Base-by-base conservation (phyloP, 441 rosid species). In the Euphorbia celastroides region DNA sequence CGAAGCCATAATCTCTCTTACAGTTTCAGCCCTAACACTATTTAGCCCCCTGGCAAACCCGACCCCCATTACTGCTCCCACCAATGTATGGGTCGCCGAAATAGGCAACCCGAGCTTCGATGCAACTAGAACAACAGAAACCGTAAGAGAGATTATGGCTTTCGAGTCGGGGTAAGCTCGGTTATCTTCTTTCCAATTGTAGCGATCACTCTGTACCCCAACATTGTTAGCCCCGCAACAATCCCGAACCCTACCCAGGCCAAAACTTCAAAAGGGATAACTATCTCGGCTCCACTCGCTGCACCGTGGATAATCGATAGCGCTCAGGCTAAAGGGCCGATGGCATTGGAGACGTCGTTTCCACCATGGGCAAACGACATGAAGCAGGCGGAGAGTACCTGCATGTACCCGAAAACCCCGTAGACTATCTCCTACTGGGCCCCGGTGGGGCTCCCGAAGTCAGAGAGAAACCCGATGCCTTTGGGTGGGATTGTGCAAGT, bases 351-450 rank as follows among this genome's bases (percentile, higher is more conserved):
- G 19, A 95, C 98, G 68, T 95, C 98, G 56, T 90, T 95, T 27
- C 99, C 99, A 16, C 99, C 99, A 28, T 95, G 99, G 5, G 98
- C 98, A 74, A 95, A 92, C n/a, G 98, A 95, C 99, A 95, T 95
- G 81, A 95, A 95, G 82, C 99, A 95, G 44, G 98, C 99, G 27
- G 99, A 95, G 60, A 90, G 88, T 46, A 95, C 84, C 78, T 95
- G 97, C 99, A 95, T 87, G 65, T 92, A 95, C 51, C 99, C 99
- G 0, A 92, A 92, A 41, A 92, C 90, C 16, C 96, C 96, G 41
- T 95, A 95, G 72, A 90, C 98, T 80, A 95, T 85, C 61, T 95
- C 86, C 20, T 92, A 79, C 70, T 95, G 98, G 41, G 97, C 83
- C n/a, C 98, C 99, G 56, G 70, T 95, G n/a, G 99, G 99, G 20